A percentile compares a stretch with the other conserved stretches of the same genome.
Evolutionary conservation across 2,329 filamentous ascomycete genomes (phyloP).

Genomic region (Alternaria hordeiaustralica): DNA sequence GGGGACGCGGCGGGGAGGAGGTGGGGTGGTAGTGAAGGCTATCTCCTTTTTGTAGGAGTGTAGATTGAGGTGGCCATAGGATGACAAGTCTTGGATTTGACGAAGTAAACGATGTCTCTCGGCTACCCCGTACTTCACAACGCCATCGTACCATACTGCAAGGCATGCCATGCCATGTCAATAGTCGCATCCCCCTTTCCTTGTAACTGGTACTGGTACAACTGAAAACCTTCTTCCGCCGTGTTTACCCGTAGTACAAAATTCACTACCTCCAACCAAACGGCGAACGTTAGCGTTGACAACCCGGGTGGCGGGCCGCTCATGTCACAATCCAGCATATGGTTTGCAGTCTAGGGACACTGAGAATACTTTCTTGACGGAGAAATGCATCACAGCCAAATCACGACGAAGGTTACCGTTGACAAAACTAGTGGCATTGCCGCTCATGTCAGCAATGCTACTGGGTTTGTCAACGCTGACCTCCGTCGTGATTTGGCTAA

Average conservation of each 20-base stretch:
- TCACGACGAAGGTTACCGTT: too few relatives aligned
- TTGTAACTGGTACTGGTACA: background rate
- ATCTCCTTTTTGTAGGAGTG: too few relatives aligned
- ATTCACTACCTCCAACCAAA: background rate
- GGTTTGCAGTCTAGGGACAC: background rate
- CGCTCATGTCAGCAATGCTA: too few relatives aligned
- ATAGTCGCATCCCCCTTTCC: background rate
- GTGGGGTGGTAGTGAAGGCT: too few relatives aligned
- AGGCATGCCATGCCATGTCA: background rate
- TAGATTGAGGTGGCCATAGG: too few relatives aligned
- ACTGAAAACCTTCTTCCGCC: background rate
- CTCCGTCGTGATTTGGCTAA: background rate
- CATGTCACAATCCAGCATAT: background rate
- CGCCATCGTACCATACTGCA: background rate
- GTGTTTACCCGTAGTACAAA: background rate
- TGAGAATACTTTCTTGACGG: background rate
- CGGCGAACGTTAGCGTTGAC: background rate
- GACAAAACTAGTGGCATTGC: too few relatives aligned
- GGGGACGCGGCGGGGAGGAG: too few relatives aligned
- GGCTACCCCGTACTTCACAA: background rate
- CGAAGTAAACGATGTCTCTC: too few relatives aligned
- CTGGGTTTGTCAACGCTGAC: too few relatives aligned
- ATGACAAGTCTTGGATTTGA: background rate
- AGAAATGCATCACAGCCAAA: too few relatives aligned
- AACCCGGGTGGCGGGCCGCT: background rate